Base-by-base conservation (phyloP, 495 filamentous ascomycete genomes). In the Penicillium salamii region DNA sequence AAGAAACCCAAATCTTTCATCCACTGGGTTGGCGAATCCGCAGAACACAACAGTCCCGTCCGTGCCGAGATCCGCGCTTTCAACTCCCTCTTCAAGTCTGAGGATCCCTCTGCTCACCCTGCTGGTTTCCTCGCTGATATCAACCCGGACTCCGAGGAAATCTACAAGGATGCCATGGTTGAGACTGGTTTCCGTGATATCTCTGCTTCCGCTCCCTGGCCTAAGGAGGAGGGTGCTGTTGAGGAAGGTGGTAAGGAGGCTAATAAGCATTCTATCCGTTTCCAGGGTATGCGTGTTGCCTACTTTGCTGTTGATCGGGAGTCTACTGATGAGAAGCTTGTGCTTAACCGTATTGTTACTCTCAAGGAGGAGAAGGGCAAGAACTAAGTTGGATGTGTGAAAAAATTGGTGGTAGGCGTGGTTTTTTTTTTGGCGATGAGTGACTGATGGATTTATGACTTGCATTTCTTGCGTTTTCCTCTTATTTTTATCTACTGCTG, bases 341-440 rank as follows among this genome's bases (percentile, higher is more conserved):
- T 97, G 46, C 68, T 98, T 21, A 98, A 97, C 71, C 80, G 89
- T 33, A 97, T 98, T 59, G 91, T 97, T 29, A 86, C 85, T 33
- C 73, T 98, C 55, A 97, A 96, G 76, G 91, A 97, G 58, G 49
- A 52, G 7, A 48, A 63, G 52, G 62, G 57, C 37, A 63, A 66
- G 52, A 63, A 53, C 42, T 63, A 49, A 44, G 32, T 19, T 2
- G 7, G 18, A 7, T 11, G 17, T 36, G 7, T 19, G 3, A 3
- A 26, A 26, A 26, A 38, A 15, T 19, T 33, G 32, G 41, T 9
- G 31, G 26, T 24, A 36, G n/a, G n/a, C n/a, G n/a, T n/a, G n/a
- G n/a, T n/a, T n/a, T n/a, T n/a, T n/a, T n/a, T n/a, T 33, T 8
- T 34, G 23, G 31, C 4, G 6, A 46, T 26, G 23, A 26, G 23